Evolutionary conservation across 371 early-diverging fungal genomes (phyloP).

Genomic region (Choanephora cucurbitarum): DNA sequence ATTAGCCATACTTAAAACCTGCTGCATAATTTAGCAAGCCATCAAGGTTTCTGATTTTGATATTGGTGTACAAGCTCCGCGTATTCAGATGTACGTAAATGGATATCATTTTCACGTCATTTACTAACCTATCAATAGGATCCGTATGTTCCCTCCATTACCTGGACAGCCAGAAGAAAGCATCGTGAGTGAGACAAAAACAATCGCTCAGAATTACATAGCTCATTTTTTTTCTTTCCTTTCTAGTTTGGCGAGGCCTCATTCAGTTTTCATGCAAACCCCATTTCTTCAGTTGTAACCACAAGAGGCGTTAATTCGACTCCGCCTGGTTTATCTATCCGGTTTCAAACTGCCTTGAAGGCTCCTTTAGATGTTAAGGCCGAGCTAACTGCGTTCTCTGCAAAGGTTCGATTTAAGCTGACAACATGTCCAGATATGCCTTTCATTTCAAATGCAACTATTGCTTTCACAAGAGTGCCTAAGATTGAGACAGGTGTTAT

Average conservation of each 20-base stretch:
- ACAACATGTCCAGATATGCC: conserved; percentile 44
- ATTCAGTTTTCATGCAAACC: conserved; percentile 50
- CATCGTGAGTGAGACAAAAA: conserved; percentile 26
- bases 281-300: conserved; percentile 33
- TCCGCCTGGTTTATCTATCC: conserved; percentile 40
- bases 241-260: conserved; percentile 46
- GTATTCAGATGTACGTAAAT: conserved; percentile 39
- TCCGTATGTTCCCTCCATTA: conserved; percentile 48
- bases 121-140: conserved; percentile 12
- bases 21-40: conserved; percentile 25
- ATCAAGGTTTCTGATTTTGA: conserved; percentile 45
- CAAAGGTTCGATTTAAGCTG: conserved; percentile 44
- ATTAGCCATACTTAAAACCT: background rate
- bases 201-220: background rate
- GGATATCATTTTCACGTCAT: conserved; percentile 8
- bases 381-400: conserved; percentile 42
- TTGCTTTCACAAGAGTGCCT: conserved; percentile 45
- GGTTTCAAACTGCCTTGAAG: conserved; percentile 31
- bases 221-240: background rate
- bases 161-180: conserved; percentile 50
- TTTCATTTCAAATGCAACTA: conserved; percentile 45
- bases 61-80: conserved; percentile 50
- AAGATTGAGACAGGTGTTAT: conserved; percentile 45
- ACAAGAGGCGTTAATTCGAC: conserved; percentile 27
- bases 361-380: conserved; percentile 40